Conservation (phyloP, 768 basidiomycete species). For the Boletus barrowsii region DNA sequence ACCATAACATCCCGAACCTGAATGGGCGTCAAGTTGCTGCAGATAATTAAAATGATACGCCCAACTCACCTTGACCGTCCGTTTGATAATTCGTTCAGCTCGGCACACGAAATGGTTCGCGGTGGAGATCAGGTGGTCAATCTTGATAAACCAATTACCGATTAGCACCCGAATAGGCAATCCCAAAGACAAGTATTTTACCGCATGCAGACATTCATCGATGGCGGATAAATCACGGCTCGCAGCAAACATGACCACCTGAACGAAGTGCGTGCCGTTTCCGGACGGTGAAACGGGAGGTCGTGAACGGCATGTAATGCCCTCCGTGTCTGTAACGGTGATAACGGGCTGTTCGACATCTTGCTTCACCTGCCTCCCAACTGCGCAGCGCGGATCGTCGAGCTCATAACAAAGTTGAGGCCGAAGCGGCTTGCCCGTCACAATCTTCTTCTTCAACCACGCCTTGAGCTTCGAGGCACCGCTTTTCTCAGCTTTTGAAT, state of each 20-base stretch:
- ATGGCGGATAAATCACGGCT: slow-evolving; percentile 57
- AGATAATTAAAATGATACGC: not conserved
- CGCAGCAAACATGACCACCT: slow-evolving; percentile 49
- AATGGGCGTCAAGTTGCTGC: slow-evolving; percentile 2
- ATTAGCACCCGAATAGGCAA: slow-evolving; percentile 8
- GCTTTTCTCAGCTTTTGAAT: slow-evolving; percentile 30
- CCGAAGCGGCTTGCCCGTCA: slow-evolving; percentile 35
- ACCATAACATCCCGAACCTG: slow-evolving; percentile 53
- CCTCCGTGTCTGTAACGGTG: slow-evolving; percentile 25
- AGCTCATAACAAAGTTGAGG: slow-evolving; percentile 41
- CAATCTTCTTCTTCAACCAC: slow-evolving; percentile 63
- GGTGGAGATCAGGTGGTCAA: slow-evolving; percentile 52
- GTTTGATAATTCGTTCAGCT: slow-evolving; percentile 53
- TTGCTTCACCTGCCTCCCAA: slow-evolving; percentile 36
- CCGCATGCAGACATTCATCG: slow-evolving; percentile 50
- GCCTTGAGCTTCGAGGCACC: slow-evolving; percentile 53
- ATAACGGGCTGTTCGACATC: slow-evolving; percentile 18
- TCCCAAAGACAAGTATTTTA: slow-evolving; percentile 33
- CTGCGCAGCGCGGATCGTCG: slow-evolving; percentile 38
- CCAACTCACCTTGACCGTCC: slow-evolving; percentile 50
- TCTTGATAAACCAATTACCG: slow-evolving; percentile 32
- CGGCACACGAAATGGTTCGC: slow-evolving; percentile 56
- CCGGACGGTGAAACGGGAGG: slow-evolving; percentile 27
- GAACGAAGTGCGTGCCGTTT: slow-evolving; percentile 41
- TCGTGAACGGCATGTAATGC: slow-evolving; percentile 15